Conservation (phyloP, 2,329 filamentous ascomycete genomes). For the Epichloe sp. region DNA sequence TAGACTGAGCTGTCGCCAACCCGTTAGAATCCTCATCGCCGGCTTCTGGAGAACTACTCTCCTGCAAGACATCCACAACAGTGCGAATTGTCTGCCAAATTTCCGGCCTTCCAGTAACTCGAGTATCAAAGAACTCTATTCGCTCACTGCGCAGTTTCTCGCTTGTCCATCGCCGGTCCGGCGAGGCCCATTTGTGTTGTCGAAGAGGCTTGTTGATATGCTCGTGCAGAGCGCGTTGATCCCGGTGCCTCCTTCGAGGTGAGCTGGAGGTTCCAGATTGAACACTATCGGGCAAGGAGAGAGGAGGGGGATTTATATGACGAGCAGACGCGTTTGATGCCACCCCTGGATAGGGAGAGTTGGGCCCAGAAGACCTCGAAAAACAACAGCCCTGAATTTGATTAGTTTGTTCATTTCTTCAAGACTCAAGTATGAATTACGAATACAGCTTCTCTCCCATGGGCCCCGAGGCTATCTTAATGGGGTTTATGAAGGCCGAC, state of each 20-base stretch:
- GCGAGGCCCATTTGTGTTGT: slow-evolving; percentile 52
- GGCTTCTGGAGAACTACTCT: slow-evolving; percentile 28
- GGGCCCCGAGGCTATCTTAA: background rate
- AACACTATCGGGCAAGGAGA: slow-evolving; percentile 19
- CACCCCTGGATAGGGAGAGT: slow-evolving; percentile 40
- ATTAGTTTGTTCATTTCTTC: background rate
- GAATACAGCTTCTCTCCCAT: background rate
- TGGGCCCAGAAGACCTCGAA: slow-evolving; percentile 37
- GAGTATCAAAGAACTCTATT: slow-evolving; percentile 78
- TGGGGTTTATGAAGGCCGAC: background rate
- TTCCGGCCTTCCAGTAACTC: slow-evolving; percentile 63
- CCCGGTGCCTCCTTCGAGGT: slow-evolving; percentile 20
- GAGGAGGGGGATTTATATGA: slow-evolving; percentile 34
- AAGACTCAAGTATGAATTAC: background rate
- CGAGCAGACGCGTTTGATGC: slow-evolving; percentile 36
- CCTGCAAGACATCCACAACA: slow-evolving; percentile 56
- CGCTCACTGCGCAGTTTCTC: slow-evolving; percentile 56
- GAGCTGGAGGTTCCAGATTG: slow-evolving; percentile 10
- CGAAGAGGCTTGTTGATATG: slow-evolving; percentile 60
- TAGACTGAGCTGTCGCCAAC: slow-evolving; percentile 60
- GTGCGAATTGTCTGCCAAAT: slow-evolving; percentile 66
- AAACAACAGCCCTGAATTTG: slow-evolving; percentile 44
- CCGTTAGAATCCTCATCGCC: slow-evolving; percentile 26
- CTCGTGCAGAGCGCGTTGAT: slow-evolving; percentile 37
- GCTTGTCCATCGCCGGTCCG: slow-evolving; percentile 56